phyloP scores from a whole-genome alignment of 306 rosid genomes.

The Trifolium subterraneum region DNA sequence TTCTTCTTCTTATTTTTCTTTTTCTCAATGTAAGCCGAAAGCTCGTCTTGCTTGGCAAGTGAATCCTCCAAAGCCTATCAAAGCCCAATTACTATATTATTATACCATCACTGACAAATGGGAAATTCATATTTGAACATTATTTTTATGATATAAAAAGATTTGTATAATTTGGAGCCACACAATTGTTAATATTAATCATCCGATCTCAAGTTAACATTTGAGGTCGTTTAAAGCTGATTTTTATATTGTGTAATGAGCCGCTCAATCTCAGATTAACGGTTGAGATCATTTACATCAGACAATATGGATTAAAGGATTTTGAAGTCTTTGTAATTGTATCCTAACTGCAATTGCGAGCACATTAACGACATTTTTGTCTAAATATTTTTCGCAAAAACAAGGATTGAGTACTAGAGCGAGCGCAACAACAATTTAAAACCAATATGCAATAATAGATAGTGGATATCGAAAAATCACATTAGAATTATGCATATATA shows the following conservation, averaged over 20 bases:
- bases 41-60: constrained; percentile 65
- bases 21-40: constrained; percentile 67
- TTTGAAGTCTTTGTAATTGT: neutral
- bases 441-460: too few species aligned
- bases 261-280: too few species aligned
- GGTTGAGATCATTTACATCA: too few species aligned
- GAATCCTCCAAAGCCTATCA: constrained; percentile 81
- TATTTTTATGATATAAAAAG: too few species aligned
- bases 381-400: neutral
- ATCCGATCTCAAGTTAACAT: too few species aligned
- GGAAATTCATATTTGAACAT: neutral
- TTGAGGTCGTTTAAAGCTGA: too few species aligned
- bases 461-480: too few species aligned
- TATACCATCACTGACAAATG: neutral
- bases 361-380: too few species aligned
- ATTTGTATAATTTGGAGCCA: too few species aligned
- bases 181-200: neutral
- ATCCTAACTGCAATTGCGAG: too few species aligned
- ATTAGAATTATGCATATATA: neutral
- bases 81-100: neutral
- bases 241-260: too few species aligned
- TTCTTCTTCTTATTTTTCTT: constrained; percentile 72
- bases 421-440: neutral
- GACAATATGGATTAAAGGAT: neutral
- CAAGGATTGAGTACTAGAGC: neutral